Percentiles rank a stretch among this genome's conserved stretches.
Conservation (phyloP, 1,139 yeast genomes). For the Debaryomycetaceae sp. region DNA sequence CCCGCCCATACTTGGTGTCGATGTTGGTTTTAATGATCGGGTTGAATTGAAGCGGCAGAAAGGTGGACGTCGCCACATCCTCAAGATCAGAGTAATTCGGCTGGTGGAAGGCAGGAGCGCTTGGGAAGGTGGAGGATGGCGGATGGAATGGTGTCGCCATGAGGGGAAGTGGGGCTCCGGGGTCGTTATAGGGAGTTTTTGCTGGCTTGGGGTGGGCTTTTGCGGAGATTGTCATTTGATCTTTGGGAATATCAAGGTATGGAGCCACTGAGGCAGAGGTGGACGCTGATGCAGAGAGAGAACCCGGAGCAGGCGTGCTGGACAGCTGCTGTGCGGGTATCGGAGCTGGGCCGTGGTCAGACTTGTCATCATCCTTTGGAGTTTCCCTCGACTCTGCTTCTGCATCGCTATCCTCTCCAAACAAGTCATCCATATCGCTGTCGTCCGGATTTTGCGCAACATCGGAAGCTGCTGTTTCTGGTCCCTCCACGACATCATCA, state of each 20-base stretch:
- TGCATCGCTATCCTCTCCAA: conserved; percentile 33
- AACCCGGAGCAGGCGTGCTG: too few relatives aligned
- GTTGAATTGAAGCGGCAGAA: conserved; percentile 77
- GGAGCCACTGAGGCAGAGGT: too few relatives aligned
- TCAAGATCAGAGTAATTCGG: conserved; percentile 4
- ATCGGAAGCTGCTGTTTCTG: too few relatives aligned
- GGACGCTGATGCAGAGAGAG: too few relatives aligned
- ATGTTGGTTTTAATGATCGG: conserved; percentile 72
- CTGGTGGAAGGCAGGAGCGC: conserved; percentile 13
- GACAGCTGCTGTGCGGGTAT: too few relatives aligned
- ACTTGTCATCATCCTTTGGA: too few relatives aligned
- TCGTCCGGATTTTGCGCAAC: conserved; percentile 19
- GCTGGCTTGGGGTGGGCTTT: conserved; percentile 13
- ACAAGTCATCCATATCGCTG: conserved; percentile 38
- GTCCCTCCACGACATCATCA: conserved; percentile 14
- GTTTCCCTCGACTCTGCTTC: conserved; percentile 8
- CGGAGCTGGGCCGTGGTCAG: too few relatives aligned
- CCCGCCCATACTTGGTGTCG: conserved; percentile 78
- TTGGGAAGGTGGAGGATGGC: conserved; percentile 11
- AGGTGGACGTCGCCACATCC: conserved; percentile 41
- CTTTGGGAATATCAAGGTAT: conserved; percentile 51
- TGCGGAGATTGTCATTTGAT: conserved; percentile 46
- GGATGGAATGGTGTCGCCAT: conserved; percentile 55
- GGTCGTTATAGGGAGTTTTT: conserved; percentile 60
- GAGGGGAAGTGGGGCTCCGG: conserved; percentile 74